phyloP scores from a whole-genome alignment of 2,329 filamentous ascomycete genomes.

The Clarireedia paspali region DNA sequence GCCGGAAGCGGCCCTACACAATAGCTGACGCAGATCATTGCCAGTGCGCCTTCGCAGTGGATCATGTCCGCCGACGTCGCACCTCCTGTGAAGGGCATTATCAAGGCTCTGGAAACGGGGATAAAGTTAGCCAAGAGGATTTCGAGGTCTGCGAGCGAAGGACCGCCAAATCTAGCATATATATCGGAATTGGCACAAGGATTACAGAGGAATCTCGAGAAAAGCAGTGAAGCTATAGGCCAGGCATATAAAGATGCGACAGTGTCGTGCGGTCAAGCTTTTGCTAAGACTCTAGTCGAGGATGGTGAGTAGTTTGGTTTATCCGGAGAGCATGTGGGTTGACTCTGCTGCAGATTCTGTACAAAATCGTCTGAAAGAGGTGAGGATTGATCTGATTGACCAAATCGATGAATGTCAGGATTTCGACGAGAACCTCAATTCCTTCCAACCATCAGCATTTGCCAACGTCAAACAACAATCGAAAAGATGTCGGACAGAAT shows the following conservation, averaged over 20 bases:
- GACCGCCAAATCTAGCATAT: slow-evolving; percentile 17
- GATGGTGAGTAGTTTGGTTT: slow-evolving; percentile 20
- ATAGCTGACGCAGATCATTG: background rate
- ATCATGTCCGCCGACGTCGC: slow-evolving; percentile 17
- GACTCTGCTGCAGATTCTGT: slow-evolving; percentile 17
- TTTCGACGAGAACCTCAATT: slow-evolving; percentile 23
- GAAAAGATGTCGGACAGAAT: slow-evolving; percentile 20
- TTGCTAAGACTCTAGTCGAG: slow-evolving; percentile 19
- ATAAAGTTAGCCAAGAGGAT: slow-evolving; percentile 23
- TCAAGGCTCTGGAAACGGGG: slow-evolving; percentile 24
- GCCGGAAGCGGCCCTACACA: background rate
- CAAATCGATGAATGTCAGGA: slow-evolving; percentile 23
- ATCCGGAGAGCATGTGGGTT: slow-evolving; percentile 3
- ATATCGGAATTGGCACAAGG: slow-evolving; percentile 22
- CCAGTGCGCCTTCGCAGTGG: background rate
- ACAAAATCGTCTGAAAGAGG: slow-evolving; percentile 20
- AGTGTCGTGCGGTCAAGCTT: slow-evolving; percentile 19
- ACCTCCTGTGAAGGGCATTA: slow-evolving; percentile 23
- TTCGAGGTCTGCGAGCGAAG: slow-evolving; percentile 17
- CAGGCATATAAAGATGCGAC: slow-evolving; percentile 21
- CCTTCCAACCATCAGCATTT: slow-evolving; percentile 21
- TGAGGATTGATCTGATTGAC: slow-evolving; percentile 24
- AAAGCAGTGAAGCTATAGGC: slow-evolving; percentile 16
- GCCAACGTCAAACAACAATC: slow-evolving; percentile 17
- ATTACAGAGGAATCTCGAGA: slow-evolving; percentile 20